phyloP scores from a whole-genome alignment of 2,329 filamentous ascomycete genomes.

The Penicillium sp. region DNA sequence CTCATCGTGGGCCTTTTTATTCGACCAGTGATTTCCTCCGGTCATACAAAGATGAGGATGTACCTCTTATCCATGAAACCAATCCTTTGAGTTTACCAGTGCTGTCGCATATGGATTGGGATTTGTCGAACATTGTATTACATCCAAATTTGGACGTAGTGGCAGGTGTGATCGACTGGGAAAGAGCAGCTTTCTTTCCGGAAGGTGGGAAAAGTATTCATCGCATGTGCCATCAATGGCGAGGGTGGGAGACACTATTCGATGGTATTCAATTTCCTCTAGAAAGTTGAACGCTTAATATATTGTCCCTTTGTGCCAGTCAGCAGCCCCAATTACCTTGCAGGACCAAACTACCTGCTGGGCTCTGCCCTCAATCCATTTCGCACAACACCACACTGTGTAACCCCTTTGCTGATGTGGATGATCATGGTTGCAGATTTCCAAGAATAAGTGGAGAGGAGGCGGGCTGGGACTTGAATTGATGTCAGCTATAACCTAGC shows the following conservation, averaged over 20 bases:
- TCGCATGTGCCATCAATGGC: not conserved
- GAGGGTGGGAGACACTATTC: not conserved
- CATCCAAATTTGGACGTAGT: constrained; percentile 6
- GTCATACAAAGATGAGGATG: constrained; percentile 1
- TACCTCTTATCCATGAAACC: constrained; percentile 5
- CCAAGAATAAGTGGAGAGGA: not conserved
- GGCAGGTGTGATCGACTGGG: constrained; percentile 3
- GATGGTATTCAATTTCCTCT: not conserved
- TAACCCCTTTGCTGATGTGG: not conserved
- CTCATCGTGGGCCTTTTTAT: constrained; percentile 3
- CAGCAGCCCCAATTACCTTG: too few relatives aligned
- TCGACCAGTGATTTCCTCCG: constrained; percentile 3
- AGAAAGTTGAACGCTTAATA: not conserved
- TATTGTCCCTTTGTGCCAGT: too few relatives aligned
- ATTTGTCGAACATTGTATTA: constrained; percentile 5
- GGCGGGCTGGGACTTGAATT: not conserved
- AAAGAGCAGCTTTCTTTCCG: constrained; percentile 7
- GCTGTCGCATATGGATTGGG: constrained; percentile 5
- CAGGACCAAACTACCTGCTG: too few relatives aligned
- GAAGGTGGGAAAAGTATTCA: not conserved
- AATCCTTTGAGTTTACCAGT: constrained; percentile 2
- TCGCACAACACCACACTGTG: too few relatives aligned
- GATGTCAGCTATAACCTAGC: not conserved
- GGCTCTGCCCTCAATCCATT: too few relatives aligned
- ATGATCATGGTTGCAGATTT: not conserved